These are phyloP conservation scores for Colletotrichum chlorophyti DNA, from an alignment of 2,329 filamentous ascomycete genomes.

Conservation along the genomic window DNA sequence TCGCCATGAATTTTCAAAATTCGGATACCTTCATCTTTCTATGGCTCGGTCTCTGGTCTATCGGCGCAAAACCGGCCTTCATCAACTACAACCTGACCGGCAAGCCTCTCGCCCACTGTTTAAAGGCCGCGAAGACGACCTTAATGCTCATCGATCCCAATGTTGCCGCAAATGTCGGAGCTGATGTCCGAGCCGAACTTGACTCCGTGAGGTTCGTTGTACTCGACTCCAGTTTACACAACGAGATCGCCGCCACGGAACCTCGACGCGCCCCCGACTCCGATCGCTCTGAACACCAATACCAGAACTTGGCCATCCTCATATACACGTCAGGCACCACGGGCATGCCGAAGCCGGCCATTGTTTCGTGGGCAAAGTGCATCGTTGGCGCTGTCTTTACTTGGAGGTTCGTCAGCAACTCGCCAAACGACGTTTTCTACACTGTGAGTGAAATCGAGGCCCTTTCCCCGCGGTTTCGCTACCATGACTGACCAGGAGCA, in stretches of 20 bases:
- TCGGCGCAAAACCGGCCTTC: constrained; percentile 83
- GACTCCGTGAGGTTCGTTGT: constrained; percentile 63
- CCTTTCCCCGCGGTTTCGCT: not conserved
- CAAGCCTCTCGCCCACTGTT: constrained; percentile 75
- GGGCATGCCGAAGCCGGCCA: constrained; percentile 80
- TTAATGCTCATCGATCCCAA: constrained; percentile 74
- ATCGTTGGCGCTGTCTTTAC: constrained; percentile 60
- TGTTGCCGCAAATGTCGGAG: constrained; percentile 61
- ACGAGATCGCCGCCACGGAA: constrained; percentile 57
- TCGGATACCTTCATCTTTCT: constrained; percentile 79
- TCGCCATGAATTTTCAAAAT: constrained; percentile 84
- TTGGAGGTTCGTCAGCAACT: constrained; percentile 62
- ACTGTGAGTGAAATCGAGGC: constrained; percentile 59
- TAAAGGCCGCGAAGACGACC: constrained; percentile 70
- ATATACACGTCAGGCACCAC: constrained; percentile 91
- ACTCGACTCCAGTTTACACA: constrained; percentile 64
- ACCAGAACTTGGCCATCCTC: constrained; percentile 70
- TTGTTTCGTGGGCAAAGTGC: constrained; percentile 76
- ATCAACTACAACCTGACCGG: constrained; percentile 86
- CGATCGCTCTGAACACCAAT: constrained; percentile 55
- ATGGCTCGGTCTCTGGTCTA: constrained; percentile 79
- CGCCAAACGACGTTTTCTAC: constrained; percentile 72
- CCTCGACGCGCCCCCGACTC: constrained; percentile 65
- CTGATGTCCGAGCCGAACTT: constrained; percentile 61
- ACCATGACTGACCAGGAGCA: constrained; percentile 40